Evolutionary conservation across 2,329 filamentous ascomycete genomes (phyloP).

Genomic region (Rutstroemia sydowiana): DNA sequence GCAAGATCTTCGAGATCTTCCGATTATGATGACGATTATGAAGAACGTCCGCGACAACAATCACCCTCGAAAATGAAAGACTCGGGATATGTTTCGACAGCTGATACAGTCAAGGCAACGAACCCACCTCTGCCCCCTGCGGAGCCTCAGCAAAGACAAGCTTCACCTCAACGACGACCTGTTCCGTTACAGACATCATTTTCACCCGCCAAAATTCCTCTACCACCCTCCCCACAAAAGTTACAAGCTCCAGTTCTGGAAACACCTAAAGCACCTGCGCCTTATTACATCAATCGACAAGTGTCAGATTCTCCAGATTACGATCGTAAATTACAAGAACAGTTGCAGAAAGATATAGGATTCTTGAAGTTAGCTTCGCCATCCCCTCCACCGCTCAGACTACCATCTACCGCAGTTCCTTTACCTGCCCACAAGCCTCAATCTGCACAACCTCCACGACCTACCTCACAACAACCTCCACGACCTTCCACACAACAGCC

Average conservation of each 20-base stretch:
- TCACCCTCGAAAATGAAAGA: conserved; percentile 47
- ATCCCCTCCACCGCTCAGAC: conserved; percentile 22
- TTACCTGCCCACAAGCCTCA: too few species aligned
- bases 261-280: conserved; percentile 44
- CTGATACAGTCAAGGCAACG: conserved; percentile 47
- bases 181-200: conserved; percentile 31
- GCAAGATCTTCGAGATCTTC: conserved; percentile 52
- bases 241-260: conserved; percentile 32
- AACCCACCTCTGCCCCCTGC: conserved; percentile 38
- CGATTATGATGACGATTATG: conserved; percentile 44
- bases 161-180: conserved; percentile 53
- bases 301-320: conserved; percentile 50
- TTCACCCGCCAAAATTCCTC: conserved; percentile 53
- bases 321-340: conserved; percentile 52
- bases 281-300: conserved; percentile 35
- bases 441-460: too few species aligned
- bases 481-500: too few species aligned
- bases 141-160: conserved; percentile 45
- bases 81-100: conserved; percentile 28
- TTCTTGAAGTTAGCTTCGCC: conserved; percentile 42
- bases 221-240: conserved; percentile 53
- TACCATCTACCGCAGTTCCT: conserved; percentile 8
- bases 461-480: too few species aligned
- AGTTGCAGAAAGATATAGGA: conserved; percentile 56
- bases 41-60: conserved; percentile 42